Percentiles rank a stretch among this genome's conserved stretches.
These are phyloP conservation scores for Camellia oleifera DNA, from an alignment of 179 eudicot genomes.

Conservation along the genomic window DNA sequence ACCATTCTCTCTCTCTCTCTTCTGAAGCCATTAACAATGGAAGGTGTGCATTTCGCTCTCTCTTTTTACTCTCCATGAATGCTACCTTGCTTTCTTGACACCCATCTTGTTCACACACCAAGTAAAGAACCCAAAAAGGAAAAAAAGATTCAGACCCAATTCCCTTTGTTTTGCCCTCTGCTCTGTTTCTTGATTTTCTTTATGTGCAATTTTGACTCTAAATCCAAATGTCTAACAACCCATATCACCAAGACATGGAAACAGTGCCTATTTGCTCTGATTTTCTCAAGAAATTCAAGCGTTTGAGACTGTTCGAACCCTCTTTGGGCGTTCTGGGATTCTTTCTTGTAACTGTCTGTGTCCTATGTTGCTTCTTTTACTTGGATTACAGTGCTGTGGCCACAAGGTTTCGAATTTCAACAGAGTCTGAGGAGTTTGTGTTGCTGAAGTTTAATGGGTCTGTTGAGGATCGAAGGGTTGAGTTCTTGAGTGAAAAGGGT, in stretches of 20 bases:
- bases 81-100: conserved; percentile 39
- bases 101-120: conserved; percentile 33
- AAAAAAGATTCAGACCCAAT: conserved; percentile 13
- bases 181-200: conserved; percentile 2
- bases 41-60: neutral
- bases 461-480: conserved; percentile 26
- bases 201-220: neutral
- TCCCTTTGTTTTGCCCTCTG: conserved; percentile 16
- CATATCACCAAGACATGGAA: conserved; percentile 28
- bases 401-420: conserved; percentile 38
- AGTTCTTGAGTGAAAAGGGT: conserved; percentile 55
- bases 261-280: conserved; percentile 22
- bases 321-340: conserved; percentile 59
- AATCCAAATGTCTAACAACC: conserved; percentile 34
- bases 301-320: conserved; percentile 58
- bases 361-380: conserved; percentile 54
- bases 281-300: conserved; percentile 44
- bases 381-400: conserved; percentile 56
- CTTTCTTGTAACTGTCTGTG: conserved; percentile 35
- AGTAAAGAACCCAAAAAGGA: conserved; percentile 21
- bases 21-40: neutral
- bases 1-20: neutral
- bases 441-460: conserved; percentile 39
- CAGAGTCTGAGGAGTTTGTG: conserved; percentile 35
- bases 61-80: conserved; percentile 17